phyloP scores from a whole-genome alignment of 2,329 filamentous ascomycete species.

The Phyllosticta citriasiana region DNA sequence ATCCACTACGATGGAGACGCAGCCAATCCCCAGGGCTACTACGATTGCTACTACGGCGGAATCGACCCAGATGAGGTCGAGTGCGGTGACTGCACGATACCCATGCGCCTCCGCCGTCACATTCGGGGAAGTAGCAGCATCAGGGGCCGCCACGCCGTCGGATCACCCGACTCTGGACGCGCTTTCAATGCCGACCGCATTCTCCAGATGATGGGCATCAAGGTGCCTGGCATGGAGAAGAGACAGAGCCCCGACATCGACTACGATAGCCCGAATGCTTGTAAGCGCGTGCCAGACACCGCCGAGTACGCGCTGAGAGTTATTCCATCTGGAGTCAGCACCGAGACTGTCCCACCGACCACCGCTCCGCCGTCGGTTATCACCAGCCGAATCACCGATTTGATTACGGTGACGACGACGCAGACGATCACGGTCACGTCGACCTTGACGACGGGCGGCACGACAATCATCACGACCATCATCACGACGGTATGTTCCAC shows the following conservation, averaged over 20 bases:
- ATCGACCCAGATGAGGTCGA: neutral
- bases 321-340: neutral
- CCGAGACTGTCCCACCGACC: neutral
- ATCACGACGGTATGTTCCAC: slow-evolving; percentile 2
- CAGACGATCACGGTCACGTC: neutral
- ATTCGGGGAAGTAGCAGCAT: neutral
- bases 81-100: neutral
- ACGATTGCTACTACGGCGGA: neutral
- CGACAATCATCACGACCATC: neutral
- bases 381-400: neutral
- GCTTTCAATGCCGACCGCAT: neutral
- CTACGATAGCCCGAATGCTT: neutral
- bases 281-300: neutral
- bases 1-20: neutral
- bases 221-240: neutral
- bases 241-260: neutral
- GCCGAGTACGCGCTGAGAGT: neutral
- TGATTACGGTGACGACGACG: neutral
- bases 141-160: neutral
- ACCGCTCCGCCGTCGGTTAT: neutral
- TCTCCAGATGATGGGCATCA: neutral
- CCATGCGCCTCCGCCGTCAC: neutral
- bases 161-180: neutral
- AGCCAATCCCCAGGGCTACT: neutral
- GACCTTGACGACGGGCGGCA: neutral